Evolutionary conservation across 768 basidiomycete genomes (phyloP).

Genomic region (Mycena rosella): DNA sequence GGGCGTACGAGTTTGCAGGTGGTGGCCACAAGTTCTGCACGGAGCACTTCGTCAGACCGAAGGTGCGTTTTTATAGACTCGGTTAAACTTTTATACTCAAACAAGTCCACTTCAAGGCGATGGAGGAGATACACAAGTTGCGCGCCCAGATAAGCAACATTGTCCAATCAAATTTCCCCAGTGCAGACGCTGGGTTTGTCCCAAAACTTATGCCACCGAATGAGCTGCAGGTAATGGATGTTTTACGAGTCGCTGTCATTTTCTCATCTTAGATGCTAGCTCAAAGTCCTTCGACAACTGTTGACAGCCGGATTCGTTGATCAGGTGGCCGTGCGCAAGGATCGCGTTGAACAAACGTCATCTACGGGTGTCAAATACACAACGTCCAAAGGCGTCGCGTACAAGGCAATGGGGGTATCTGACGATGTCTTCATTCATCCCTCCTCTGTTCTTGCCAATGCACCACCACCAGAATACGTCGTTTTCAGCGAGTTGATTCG

Average conservation of each 20-base stretch:
- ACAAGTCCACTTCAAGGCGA: slow-evolving; percentile 68
- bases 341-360: slow-evolving; percentile 72
- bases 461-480: slow-evolving; percentile 86
- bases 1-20: slow-evolving; percentile 94
- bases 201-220: slow-evolving; percentile 81
- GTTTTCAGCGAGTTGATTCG: slow-evolving; percentile 87
- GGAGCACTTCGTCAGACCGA: slow-evolving; percentile 90
- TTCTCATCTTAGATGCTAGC: slow-evolving; percentile 55
- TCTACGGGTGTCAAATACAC: slow-evolving; percentile 76
- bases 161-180: slow-evolving; percentile 82
- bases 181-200: slow-evolving; percentile 68
- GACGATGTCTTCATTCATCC: slow-evolving; percentile 96
- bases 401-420: slow-evolving; percentile 80
- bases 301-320: slow-evolving; percentile 93
- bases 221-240: slow-evolving; percentile 73
- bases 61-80: slow-evolving; percentile 62
- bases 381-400: slow-evolving; percentile 84
- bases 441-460: slow-evolving; percentile 79
- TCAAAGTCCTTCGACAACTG: slow-evolving; percentile 92
- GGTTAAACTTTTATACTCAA: neutral
- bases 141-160: slow-evolving; percentile 90
- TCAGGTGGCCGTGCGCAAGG: slow-evolving; percentile 93
- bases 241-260: neutral
- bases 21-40: slow-evolving; percentile 85
- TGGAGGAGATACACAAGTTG: slow-evolving; percentile 99